Percentiles rank a stretch among this genome's conserved stretches.
Evolutionary conservation across 345 rosid genomes (phyloP).

Genomic region (Aegle marmelos): DNA sequence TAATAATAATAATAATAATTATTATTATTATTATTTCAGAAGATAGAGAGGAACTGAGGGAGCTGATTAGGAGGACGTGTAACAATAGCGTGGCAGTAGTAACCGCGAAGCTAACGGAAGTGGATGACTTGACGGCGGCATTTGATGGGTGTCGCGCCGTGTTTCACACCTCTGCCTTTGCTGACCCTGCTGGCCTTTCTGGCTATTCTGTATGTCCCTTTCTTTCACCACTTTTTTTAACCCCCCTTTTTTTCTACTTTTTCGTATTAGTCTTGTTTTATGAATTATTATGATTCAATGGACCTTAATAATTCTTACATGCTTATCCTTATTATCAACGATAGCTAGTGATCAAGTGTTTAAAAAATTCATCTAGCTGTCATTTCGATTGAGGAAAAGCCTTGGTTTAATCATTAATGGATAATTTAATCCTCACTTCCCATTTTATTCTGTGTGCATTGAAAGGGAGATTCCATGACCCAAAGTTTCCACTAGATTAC

Average conservation of each 20-base stretch:
- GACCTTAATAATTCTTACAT: background rate
- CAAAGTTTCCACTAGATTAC: no score
- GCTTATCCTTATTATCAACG: background rate
- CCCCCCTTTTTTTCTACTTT: background rate
- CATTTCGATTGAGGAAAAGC: no score
- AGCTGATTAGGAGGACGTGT: conserved; percentile 33
- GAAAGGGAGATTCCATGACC: no score
- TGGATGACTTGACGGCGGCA: conserved; percentile 47
- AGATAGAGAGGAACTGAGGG: conserved; percentile 56
- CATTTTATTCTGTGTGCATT: no score
- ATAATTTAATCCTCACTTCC: no score
- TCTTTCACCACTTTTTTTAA: background rate
- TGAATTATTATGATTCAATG: background rate
- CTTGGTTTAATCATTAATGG: no score
- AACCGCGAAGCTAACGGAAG: conserved; percentile 49
- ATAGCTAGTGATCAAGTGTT: no score
- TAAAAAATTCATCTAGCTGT: no score
- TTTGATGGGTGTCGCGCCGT: conserved; percentile 84
- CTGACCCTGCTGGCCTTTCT: conserved; percentile 83
- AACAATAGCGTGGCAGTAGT: conserved; percentile 36
- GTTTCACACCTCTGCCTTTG: conserved; percentile 73
- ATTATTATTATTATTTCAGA: conserved; percentile 22
- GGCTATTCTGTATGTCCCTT: conserved; percentile 71
- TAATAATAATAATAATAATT: no score
- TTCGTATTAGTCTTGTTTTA: background rate